Conservation (phyloP, 768 basidiomycete genomes). For the Epithele typhae region DNA sequence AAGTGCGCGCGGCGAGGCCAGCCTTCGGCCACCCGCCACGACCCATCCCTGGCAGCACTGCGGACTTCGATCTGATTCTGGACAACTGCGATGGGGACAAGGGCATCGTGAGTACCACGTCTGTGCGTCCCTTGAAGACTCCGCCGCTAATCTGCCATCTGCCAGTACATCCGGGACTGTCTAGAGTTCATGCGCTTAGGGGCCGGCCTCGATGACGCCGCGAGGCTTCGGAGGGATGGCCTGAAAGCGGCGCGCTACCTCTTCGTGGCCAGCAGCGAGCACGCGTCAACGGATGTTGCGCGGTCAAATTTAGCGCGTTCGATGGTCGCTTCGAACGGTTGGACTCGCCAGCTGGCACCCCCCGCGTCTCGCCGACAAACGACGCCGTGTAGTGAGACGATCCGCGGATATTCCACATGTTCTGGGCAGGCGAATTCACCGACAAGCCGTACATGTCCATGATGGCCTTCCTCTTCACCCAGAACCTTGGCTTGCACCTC, state of each 20-base stretch:
- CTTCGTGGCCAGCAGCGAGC: conserved; percentile 50
- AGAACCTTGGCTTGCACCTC: conserved; percentile 83
- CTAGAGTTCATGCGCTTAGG: conserved; percentile 91
- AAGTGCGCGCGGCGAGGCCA: conserved; percentile 56
- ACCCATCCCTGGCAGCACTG: conserved; percentile 76
- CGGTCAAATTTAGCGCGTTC: too few species aligned
- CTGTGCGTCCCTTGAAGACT: not conserved
- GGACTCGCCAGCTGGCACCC: conserved; percentile 52
- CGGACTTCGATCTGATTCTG: conserved; percentile 88
- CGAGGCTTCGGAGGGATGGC: conserved; percentile 66
- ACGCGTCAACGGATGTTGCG: conserved; percentile 20
- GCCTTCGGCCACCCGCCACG: conserved; percentile 81
- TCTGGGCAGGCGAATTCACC: conserved; percentile 98
- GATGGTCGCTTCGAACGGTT: conserved; percentile 28
- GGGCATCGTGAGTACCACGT: conserved; percentile 50
- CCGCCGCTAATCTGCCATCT: conserved; percentile 7
- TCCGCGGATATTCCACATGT: conserved; percentile 95
- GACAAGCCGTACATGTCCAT: conserved; percentile 98
- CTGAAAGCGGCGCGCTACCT: conserved; percentile 85
- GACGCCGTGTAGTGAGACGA: conserved; percentile 71
- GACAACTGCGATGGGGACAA: conserved; percentile 88
- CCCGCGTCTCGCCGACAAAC: conserved; percentile 29
- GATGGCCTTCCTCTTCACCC: conserved; percentile 94
- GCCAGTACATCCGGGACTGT: conserved; percentile 92
- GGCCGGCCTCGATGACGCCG: conserved; percentile 82